Base-by-base conservation (phyloP, 1,284 basidiomycete species). In the Thelephora terrestris region DNA sequence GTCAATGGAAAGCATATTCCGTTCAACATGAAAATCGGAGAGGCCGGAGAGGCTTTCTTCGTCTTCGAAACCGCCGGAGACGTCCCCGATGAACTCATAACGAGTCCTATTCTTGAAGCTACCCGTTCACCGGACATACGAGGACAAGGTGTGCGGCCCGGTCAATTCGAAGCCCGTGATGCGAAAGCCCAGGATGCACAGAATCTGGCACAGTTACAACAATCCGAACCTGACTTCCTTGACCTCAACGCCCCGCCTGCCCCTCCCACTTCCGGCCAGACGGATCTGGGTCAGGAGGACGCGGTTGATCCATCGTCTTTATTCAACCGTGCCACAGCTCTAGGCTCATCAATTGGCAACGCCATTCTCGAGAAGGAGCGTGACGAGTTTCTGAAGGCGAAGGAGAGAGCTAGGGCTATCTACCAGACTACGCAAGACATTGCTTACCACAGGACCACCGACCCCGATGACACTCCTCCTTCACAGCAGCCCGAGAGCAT, bases 41-140 rank as follows among this genome's bases (percentile, higher is more conserved):
- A 99, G 53, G 91, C 94, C 2, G 96, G 96, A 17, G 96, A 99
- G 68, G 96, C 95, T 0, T 99, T 99, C 73, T 99, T 99, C 61
- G 89, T 99, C 36, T 91, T 99, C 57, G 94, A 99, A 67, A 97
- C 95, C 1, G 91, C 96, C 42, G 89, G 86, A 46, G 89, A 94
- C 53, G 84, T 99, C 29, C 95, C 96, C 2, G 87, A 82, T 43
- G 90, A 94, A 60, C 78, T 99, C 51, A 86, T 95, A 56, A 99
- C 96, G 0, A 92, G 88, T 66, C 96, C 96, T 20, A 71, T 95
- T 18, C 78, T 94, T 17, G 73, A 78, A 53, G 77, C 85, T 4
- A 82, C 79, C 4, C 66, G 69, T 48, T 71, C 75, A 7, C 70
- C 72, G 16, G 53, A 66, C 56, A 47, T 55, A 12, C 64, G 64